These are phyloP conservation scores for Halophytophthora polymorphica DNA, from an alignment of 352 stramenopile species.

Conservation along the genomic window DNA sequence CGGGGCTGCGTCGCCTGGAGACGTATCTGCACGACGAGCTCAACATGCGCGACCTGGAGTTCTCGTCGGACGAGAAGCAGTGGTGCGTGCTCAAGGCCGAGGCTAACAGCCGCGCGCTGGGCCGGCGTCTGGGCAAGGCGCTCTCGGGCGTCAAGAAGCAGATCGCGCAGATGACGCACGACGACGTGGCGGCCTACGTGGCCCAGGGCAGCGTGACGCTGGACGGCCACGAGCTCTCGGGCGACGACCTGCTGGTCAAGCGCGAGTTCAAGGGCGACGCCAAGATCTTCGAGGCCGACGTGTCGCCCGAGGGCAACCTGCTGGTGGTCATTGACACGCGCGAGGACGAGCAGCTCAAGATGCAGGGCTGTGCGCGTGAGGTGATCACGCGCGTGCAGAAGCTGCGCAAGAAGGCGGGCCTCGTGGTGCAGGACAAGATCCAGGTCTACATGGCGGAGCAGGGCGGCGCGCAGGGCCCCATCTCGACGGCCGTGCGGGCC, in stretches of 20 bases:
- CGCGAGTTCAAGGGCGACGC: slow-evolving; percentile 92
- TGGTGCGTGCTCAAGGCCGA: slow-evolving; percentile 94
- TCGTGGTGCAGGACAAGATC: slow-evolving; percentile 94
- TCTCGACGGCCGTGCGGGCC: slow-evolving; percentile 58
- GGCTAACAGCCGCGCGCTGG: slow-evolving; percentile 93
- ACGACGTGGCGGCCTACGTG: slow-evolving; percentile 66
- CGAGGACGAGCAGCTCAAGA: slow-evolving; percentile 94
- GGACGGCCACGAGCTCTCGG: slow-evolving; percentile 64
- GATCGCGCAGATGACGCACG: slow-evolving; percentile 65
- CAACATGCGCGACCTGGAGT: slow-evolving; percentile 93
- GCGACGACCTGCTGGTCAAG: slow-evolving; percentile 94
- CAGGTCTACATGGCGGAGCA: slow-evolving; percentile 94
- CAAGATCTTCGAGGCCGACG: slow-evolving; percentile 90
- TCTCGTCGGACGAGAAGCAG: slow-evolving; percentile 87
- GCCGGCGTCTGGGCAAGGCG: slow-evolving; percentile 96
- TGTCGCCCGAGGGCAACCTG: slow-evolving; percentile 87
- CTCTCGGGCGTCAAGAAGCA: slow-evolving; percentile 91
- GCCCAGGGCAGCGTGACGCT: slow-evolving; percentile 82
- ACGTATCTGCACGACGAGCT: slow-evolving; percentile 97
- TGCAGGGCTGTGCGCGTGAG: slow-evolving; percentile 92
- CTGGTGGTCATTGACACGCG: slow-evolving; percentile 95
- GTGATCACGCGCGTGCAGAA: slow-evolving; percentile 98
- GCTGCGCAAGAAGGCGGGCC: slow-evolving; percentile 95
- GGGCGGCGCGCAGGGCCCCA: slow-evolving; percentile 42
- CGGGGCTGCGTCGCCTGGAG: slow-evolving; percentile 76